A percentile compares a stretch with the other conserved stretches of the same genome.
These are phyloP conservation scores for Penicillium robsamsonii DNA, from an alignment of 495 filamentous ascomycete species.

Conservation along the genomic window DNA sequence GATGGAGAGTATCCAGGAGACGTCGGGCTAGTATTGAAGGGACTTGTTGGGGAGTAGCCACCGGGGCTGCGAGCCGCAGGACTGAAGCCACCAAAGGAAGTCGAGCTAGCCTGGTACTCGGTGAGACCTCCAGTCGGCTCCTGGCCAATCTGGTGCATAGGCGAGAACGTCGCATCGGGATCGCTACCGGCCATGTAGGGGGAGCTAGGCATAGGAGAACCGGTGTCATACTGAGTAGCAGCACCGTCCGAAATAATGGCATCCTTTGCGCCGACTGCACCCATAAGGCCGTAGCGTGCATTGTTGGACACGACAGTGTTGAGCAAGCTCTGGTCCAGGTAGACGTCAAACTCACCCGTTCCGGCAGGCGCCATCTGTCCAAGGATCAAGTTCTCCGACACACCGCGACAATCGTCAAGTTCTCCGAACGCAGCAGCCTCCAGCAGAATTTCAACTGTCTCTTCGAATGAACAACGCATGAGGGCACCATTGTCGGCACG, in stretches of 20 bases:
- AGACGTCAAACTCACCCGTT: conserved; percentile 90
- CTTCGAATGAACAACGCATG: conserved; percentile 99
- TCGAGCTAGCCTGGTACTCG: conserved; percentile 50
- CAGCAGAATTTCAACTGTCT: conserved; percentile 96
- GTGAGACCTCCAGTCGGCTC: conserved; percentile 76
- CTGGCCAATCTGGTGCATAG: conserved; percentile 72
- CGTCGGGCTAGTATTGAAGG: conserved; percentile 75
- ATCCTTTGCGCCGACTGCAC: conserved; percentile 70
- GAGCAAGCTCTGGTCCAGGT: conserved; percentile 89
- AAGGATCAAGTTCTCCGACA: conserved; percentile 98
- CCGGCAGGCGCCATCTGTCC: conserved; percentile 95
- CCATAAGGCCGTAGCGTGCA: conserved; percentile 74
- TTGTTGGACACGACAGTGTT: conserved; percentile 92
- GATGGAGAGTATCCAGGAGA: conserved; percentile 75
- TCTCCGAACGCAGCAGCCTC: conserved; percentile 93
- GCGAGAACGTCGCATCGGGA: conserved; percentile 82
- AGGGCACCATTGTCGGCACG: conserved; percentile 94
- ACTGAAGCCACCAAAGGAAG: conserved; percentile 60
- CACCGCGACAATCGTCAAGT: conserved; percentile 93
- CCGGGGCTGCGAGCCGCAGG: conserved; percentile 68
- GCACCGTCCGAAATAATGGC: conserved; percentile 71
- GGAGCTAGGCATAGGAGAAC: conserved; percentile 80
- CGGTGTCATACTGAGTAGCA: conserved; percentile 90
- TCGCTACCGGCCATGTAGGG: conserved; percentile 74
- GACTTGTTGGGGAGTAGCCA: conserved; percentile 67